Conservation (phyloP, 768 basidiomycete species). For the Gymnopilus junonius region DNA sequence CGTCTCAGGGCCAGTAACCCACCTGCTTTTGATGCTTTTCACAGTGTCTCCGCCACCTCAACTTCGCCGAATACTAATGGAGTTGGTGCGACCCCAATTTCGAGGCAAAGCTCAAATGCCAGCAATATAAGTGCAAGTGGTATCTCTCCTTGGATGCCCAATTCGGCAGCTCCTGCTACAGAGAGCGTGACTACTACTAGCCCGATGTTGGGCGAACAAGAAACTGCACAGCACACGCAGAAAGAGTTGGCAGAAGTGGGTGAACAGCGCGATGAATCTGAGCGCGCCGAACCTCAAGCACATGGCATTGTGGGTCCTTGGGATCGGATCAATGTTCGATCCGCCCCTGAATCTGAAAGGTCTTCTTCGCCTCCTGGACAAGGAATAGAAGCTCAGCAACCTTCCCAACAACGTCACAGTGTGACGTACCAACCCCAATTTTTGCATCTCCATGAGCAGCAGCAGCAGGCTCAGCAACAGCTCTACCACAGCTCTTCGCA, state of each 20-base stretch:
- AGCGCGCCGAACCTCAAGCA: neutral
- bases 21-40: conserved; percentile 78
- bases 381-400: neutral
- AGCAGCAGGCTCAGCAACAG: conserved; percentile 14
- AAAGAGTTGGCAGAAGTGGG: neutral
- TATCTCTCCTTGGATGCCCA: conserved; percentile 13
- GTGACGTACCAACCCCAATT: conserved; percentile 11
- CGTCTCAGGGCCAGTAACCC: conserved; percentile 46
- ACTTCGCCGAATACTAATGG: conserved; percentile 13
- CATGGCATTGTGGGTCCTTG: conserved; percentile 44
- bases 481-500: conserved; percentile 16
- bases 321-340: conserved; percentile 35
- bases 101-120: conserved; percentile 40
- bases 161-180: conserved; percentile 1
- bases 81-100: conserved; percentile 32
- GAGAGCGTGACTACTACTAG: conserved; percentile 26
- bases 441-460: conserved; percentile 14
- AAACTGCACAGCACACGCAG: neutral
- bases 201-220: conserved; percentile 21
- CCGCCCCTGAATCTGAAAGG: conserved; percentile 32
- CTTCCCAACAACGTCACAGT: conserved; percentile 11
- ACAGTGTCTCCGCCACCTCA: conserved; percentile 49
- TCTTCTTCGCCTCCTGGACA: conserved; percentile 35
- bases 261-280: conserved; percentile 2
- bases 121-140: conserved; percentile 17